Base-by-base conservation (phyloP, 1,284 basidiomycete genomes). In the Apiotrichum porosum region DNA sequence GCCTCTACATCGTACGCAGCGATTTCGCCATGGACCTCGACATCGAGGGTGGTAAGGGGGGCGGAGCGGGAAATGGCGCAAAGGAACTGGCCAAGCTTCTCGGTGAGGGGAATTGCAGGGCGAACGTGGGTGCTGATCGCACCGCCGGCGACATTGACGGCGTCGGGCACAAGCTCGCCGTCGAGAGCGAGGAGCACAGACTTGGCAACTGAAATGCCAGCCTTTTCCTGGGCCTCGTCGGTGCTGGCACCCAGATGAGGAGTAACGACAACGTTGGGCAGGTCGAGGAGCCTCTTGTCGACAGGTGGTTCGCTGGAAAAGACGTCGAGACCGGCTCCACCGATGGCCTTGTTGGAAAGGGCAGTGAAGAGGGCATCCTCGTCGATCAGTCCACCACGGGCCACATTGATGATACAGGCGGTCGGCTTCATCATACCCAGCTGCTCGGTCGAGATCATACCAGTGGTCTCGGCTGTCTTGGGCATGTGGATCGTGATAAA, bases 361-460 rank as follows among this genome's bases (percentile, higher is more conserved):
- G 64, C 63, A 12, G 44, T 30, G 17, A 43, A 42, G 22, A 66
- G 45, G 1, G 54, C 63, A 13, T 17, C 28, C 47, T 64, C 63
- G 44, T 66, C 48, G 30, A 66, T 50, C 21, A 66, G 55, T 5
- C 57, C 53, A 1, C 64, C 63, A 42, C 65, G 52, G 5, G 62
- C 61, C 9, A 57, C 54, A 47, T 65, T 66, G 54, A 68, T 49
- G 28, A 66, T 17, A 4, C 59, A 47, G 2, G 62, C 54, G 2
- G 52, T 47, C 3, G 35, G 21, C 43, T 63, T 61, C 57, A 63
- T 59, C 10, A 26, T 6, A 9, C 28, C 17, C 22, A 63, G 42
- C 37, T 63, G 50, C 2, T 37, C 38, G 19, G 30, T 32, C 14
- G 50, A 42, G 34, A 63, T 56, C 43, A 63, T 36, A 12, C 52